Evolutionary conservation across 805 yeast genomes (phyloP).

Genomic region (Tetrapisispora arboricola): DNA sequence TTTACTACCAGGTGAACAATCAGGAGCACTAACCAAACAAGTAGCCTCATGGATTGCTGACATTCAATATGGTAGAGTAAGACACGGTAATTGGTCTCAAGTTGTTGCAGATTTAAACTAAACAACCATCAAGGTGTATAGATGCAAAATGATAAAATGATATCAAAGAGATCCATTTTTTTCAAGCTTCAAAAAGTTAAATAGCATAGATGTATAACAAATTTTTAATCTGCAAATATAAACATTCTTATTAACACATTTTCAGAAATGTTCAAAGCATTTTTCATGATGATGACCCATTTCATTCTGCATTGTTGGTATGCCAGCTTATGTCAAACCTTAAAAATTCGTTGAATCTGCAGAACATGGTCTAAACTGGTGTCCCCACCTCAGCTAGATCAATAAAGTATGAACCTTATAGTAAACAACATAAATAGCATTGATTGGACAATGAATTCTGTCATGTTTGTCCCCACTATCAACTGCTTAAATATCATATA

Average conservation of each 20-base stretch:
- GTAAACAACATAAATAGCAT: too few species aligned
- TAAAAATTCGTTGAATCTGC: too few species aligned
- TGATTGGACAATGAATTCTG: too few species aligned
- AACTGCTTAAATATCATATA: too few species aligned
- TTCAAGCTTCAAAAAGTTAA: not conserved
- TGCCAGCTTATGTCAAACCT: too few species aligned
- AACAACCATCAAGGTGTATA: not conserved
- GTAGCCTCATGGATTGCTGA: constrained; percentile 77
- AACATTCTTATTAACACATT: not conserved
- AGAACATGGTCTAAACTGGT: too few species aligned
- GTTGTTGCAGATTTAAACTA: constrained; percentile 24
- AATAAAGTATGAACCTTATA: too few species aligned
- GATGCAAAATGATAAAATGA: not conserved
- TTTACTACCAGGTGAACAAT: constrained; percentile 62
- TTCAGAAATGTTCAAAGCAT: too few species aligned
- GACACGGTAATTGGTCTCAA: constrained; percentile 43
- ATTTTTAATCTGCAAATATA: not conserved
- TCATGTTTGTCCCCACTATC: too few species aligned
- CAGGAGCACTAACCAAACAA: constrained; percentile 65
- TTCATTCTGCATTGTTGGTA: too few species aligned
- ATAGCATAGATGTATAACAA: not conserved
- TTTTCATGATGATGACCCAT: too few species aligned
- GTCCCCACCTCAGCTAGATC: too few species aligned
- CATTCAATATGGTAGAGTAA: constrained; percentile 79
- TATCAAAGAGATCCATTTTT: not conserved